phyloP scores from a whole-genome alignment of 2,329 filamentous ascomycete genomes.

The Phialophora expanda region DNA sequence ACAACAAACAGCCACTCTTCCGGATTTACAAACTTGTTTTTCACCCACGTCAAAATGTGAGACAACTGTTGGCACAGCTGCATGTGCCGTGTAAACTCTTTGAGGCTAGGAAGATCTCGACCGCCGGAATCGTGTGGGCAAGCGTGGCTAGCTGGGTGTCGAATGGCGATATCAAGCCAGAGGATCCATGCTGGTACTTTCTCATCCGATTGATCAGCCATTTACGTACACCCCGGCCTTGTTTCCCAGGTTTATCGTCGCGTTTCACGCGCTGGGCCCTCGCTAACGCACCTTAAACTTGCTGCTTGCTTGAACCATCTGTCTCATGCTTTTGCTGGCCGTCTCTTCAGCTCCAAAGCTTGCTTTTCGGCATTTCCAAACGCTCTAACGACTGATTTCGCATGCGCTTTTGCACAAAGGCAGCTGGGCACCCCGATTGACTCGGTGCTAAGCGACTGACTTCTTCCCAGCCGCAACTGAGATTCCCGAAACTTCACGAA shows the following conservation, averaged over 20 bases:
- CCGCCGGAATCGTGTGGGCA: background rate
- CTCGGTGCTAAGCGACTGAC: slow-evolving; percentile 10
- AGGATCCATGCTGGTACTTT: slow-evolving; percentile 8
- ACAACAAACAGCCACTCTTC: background rate
- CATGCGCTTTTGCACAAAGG: slow-evolving; percentile 15
- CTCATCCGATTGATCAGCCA: slow-evolving; percentile 31
- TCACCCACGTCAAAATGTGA: slow-evolving; percentile 5
- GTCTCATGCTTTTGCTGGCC: background rate
- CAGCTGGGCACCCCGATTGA: slow-evolving; percentile 14
- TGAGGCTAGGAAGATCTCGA: background rate
- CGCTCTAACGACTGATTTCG: slow-evolving; percentile 6
- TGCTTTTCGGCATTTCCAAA: slow-evolving; percentile 12
- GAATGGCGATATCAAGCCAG: slow-evolving; percentile 16
- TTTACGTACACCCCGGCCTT: slow-evolving; percentile 35
- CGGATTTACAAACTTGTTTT: slow-evolving; percentile 24
- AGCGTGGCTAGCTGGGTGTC: slow-evolving; percentile 11
- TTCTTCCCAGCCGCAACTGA: slow-evolving; percentile 9
- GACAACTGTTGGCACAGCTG: slow-evolving; percentile 17
- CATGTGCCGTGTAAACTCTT: slow-evolving; percentile 13
- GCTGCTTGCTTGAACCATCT: slow-evolving; percentile 11
- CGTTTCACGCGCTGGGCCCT: slow-evolving; percentile 28
- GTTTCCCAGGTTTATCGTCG: slow-evolving; percentile 31
- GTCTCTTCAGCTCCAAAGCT: slow-evolving; percentile 28
- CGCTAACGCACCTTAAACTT: slow-evolving; percentile 28
- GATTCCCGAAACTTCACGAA: slow-evolving; percentile 18